These are phyloP conservation scores for Fraxinus albicans DNA, from an alignment of 305 asterid genomes.

Conservation along the genomic window DNA sequence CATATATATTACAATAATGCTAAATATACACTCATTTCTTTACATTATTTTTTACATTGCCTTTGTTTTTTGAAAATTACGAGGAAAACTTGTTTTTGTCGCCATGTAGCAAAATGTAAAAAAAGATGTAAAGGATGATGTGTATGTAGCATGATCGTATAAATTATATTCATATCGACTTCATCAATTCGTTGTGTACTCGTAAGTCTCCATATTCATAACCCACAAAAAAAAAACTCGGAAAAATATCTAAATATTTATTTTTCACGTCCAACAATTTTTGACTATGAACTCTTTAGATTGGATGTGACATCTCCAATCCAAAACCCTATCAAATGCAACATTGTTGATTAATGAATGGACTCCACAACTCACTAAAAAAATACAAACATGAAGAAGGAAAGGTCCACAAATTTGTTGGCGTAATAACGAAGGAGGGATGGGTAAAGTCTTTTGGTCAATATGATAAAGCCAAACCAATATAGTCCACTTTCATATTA, in stretches of 20 bases:
- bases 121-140: too few species aligned
- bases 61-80: too few species aligned
- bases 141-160: too few species aligned
- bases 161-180: not conserved
- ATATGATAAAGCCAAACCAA: not conserved
- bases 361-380: not conserved
- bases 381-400: not conserved
- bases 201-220: not conserved
- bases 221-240: not conserved
- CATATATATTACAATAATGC: too few species aligned
- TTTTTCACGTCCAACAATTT: not conserved
- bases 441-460: not conserved
- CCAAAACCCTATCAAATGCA: not conserved
- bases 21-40: too few species aligned
- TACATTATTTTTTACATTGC: too few species aligned
- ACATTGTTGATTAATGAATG: not conserved
- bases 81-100: too few species aligned
- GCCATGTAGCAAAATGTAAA: too few species aligned
- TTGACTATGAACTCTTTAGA: not conserved
- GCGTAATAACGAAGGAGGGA: not conserved
- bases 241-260: not conserved
- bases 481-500: constrained; percentile 19
- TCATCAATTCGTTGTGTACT: not conserved
- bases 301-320: not conserved
- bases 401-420: not conserved